Percentiles rank a stretch among this genome's conserved stretches.
Conservation (phyloP, 495 filamentous ascomycete species). For the Lindgomyces ingoldianus region DNA sequence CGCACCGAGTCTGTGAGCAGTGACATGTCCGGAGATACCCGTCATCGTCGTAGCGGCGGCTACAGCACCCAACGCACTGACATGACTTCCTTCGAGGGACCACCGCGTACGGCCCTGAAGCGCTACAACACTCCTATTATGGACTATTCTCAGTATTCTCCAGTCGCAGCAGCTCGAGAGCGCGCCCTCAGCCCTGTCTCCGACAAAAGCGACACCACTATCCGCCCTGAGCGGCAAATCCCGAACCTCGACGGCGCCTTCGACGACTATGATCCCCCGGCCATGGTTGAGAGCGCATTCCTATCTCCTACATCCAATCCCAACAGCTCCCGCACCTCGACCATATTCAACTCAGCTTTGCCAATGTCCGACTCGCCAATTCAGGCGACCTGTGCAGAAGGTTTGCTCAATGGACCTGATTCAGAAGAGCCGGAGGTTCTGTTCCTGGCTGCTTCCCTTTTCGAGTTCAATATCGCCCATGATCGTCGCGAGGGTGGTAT, state of each 20-base stretch:
- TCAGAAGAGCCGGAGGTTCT: slow-evolving; percentile 57
- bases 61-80: slow-evolving; percentile 6
- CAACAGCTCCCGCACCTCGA: slow-evolving; percentile 30
- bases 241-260: slow-evolving; percentile 27
- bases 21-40: slow-evolving; percentile 33
- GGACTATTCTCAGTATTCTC: neutral
- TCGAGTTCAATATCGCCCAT: slow-evolving; percentile 93
- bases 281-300: neutral
- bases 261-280: slow-evolving; percentile 13
- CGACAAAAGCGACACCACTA: slow-evolving; percentile 13
- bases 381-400: slow-evolving; percentile 4
- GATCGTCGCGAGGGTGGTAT: slow-evolving; percentile 91
- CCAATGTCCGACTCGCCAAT: slow-evolving; percentile 39
- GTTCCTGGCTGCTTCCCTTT: slow-evolving; percentile 90
- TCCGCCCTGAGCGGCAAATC: neutral
- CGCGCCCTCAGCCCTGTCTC: neutral
- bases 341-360: slow-evolving; percentile 43
- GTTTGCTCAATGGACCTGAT: slow-evolving; percentile 31
- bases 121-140: slow-evolving; percentile 5
- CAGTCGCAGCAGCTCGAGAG: neutral
- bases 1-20: slow-evolving; percentile 43
- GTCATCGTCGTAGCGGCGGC: slow-evolving; percentile 26
- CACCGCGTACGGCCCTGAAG: slow-evolving; percentile 9
- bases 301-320: slow-evolving; percentile 17
- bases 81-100: slow-evolving; percentile 7